Conservation (phyloP, 2,329 filamentous ascomycete species). For the Ascochyta koolunga region DNA sequence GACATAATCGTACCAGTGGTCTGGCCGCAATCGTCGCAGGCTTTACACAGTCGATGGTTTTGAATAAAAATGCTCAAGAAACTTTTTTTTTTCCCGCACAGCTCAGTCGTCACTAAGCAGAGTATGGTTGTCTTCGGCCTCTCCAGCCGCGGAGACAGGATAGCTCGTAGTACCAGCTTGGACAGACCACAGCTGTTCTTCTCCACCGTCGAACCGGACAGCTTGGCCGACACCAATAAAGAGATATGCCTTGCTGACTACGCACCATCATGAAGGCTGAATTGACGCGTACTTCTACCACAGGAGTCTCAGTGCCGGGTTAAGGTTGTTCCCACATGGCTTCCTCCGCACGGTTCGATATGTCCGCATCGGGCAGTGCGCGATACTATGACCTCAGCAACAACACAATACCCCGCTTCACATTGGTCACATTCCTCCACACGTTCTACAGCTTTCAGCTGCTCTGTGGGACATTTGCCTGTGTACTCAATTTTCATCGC, state of each 20-base stretch:
- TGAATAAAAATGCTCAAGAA: neutral
- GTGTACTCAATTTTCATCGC: neutral
- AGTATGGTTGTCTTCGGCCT: neutral
- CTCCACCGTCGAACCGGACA: neutral
- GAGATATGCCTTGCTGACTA: slow-evolving; percentile 1
- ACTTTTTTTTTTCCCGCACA: neutral
- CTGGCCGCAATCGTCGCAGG: neutral
- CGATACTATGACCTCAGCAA: slow-evolving; percentile 13
- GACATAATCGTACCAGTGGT: neutral
- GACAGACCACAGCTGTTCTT: neutral
- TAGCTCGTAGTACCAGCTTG: neutral
- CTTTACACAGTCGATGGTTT: neutral
- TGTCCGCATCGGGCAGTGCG: slow-evolving; percentile 12
- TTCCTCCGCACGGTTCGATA: neutral
- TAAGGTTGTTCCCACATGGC: neutral
- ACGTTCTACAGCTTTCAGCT: neutral
- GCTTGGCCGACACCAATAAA: neutral
- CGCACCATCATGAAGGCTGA: neutral
- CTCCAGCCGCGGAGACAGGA: neutral
- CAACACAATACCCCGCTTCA: slow-evolving; percentile 1
- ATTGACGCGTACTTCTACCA: slow-evolving; percentile 3
- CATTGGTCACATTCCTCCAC: neutral
- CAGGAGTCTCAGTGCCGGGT: neutral
- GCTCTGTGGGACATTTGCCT: neutral
- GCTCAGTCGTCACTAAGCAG: neutral